Base-by-base conservation (phyloP, 148 eudicot genomes). In the Chenopodium album region DNA sequence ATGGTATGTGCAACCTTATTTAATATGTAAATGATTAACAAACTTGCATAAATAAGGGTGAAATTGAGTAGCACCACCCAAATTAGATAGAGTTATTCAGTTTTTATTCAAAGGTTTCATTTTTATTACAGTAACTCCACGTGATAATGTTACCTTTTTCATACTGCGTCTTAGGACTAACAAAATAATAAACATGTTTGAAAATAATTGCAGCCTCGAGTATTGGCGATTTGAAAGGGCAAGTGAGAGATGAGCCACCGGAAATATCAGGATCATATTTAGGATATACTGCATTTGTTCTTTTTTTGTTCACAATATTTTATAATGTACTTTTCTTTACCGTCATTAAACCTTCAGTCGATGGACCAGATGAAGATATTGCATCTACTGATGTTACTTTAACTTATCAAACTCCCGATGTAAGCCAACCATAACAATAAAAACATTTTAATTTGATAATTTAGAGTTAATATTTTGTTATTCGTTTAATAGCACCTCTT, bases 301-400 rank as follows among this genome's bases (percentile, higher is more conserved):
- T 92, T 41, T 76, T 90, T 60, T 2, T 83, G 14, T 86, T 90
- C 41, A 73, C 89, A 52, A 82, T 92, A 31, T 76, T 92, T 65
- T 92, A 92, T 80, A 92, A 92, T 65, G 73, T 90, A n/a, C 28
- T 92, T 32, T 92, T 92, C 68, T 22, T 83, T 10, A 87, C 90
- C 4, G 88, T 92, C 19, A 92, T 92, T 76, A 89, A 88, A 74
- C 95, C 95, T 66, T 79, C 92, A 31, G 82, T 92, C 31, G 95
- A 92, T 69, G 85, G 83, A 59, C 87, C 90, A 22, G 87, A 87
- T 37, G 79, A 80, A 28, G 82, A 73, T 44, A 73, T 47, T 80
- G 75, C 64, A 48, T 79, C 66, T 70, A 77, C 76, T 20, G 72
- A 50, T 60, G 69, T 72, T 66, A 52, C 80, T 63, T 63, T 64